phyloP scores from a whole-genome alignment of 805 yeast species.

The Kazachstania martiniae region DNA sequence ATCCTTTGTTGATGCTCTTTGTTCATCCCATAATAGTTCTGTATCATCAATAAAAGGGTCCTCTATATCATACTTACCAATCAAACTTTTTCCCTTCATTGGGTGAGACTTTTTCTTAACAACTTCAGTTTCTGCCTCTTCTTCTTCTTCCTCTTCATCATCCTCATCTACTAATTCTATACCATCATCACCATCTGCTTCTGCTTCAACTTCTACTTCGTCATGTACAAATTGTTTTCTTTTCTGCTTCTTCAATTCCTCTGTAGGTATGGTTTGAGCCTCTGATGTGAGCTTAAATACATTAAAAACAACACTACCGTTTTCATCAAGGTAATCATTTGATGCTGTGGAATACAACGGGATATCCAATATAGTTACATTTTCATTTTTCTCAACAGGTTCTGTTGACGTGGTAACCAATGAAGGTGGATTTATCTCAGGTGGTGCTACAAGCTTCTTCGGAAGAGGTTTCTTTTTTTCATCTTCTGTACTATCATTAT shows the following conservation, averaged over 20 bases:
- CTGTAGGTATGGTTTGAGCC: conserved; percentile 1
- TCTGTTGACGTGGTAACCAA: conserved; percentile 12
- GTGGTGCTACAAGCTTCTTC: conserved; percentile 16
- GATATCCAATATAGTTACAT: conserved; percentile 19
- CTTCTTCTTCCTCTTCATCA: conserved; percentile 16
- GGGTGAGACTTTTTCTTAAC: conserved; percentile 27
- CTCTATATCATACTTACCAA: conserved; percentile 82
- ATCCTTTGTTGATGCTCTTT: conserved; percentile 82
- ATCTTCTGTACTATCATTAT: conserved; percentile 2
- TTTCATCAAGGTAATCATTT: conserved; percentile 26
- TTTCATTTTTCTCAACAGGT: conserved; percentile 6
- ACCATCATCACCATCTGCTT: conserved; percentile 18
- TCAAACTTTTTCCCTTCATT: conserved; percentile 53
- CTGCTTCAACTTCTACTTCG: conserved; percentile 12
- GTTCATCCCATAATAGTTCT: conserved; percentile 88
- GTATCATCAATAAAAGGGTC: conserved; percentile 97
- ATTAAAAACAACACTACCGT: conserved; percentile 26
- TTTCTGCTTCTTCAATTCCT: conserved; percentile 1
- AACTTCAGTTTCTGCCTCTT: conserved; percentile 11
- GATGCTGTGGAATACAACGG: conserved; percentile 19
- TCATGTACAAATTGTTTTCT: conserved; percentile 2
- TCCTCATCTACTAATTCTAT: conserved; percentile 14
- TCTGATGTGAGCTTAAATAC: conserved; percentile 10
- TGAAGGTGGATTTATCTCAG: conserved; percentile 16
- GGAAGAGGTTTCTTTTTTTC: conserved; percentile 14